A percentile compares a stretch with the other conserved stretches of the same genome.
phyloP scores from a whole-genome alignment of 495 filamentous ascomycete genomes.

The Neurospora sp. region DNA sequence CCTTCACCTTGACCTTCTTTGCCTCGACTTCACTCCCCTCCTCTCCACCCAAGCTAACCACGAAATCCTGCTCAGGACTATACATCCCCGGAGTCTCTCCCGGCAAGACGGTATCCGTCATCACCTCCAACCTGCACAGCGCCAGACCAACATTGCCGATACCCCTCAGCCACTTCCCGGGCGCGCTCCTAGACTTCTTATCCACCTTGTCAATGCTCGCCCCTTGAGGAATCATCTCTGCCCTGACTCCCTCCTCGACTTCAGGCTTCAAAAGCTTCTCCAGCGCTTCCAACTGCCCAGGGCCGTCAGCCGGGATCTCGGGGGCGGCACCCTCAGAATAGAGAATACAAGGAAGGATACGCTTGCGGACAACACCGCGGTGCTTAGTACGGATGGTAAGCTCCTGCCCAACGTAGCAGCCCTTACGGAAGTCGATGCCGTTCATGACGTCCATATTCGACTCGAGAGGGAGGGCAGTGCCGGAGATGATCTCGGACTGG shows the following conservation, averaged over 20 bases:
- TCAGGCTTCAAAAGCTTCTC: constrained; percentile 22
- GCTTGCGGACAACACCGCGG: constrained; percentile 83
- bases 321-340: constrained; percentile 34
- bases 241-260: constrained; percentile 7
- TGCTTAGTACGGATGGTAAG: constrained; percentile 91
- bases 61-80: constrained; percentile 34
- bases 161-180: constrained; percentile 64
- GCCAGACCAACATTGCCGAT: constrained; percentile 80
- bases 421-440: constrained; percentile 86
- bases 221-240: constrained; percentile 23
- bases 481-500: constrained; percentile 30
- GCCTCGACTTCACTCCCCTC: constrained; percentile 9
- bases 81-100: constrained; percentile 49
- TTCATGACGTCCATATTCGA: constrained; percentile 73
- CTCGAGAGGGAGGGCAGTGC: constrained; percentile 17
- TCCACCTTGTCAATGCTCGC: constrained; percentile 31
- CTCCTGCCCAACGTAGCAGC: constrained; percentile 95
- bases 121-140: constrained; percentile 80
- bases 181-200: constrained; percentile 51
- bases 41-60: constrained; percentile 22
- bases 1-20: constrained; percentile 60
- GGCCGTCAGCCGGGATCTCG: neutral
- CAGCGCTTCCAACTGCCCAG: constrained; percentile 14
- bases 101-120: constrained; percentile 64
- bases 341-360: constrained; percentile 76